Percentiles rank a stretch among this genome's conserved stretches.
Evolutionary conservation across 306 rosid genomes (phyloP).

Genomic region (Prunus armeniaca): DNA sequence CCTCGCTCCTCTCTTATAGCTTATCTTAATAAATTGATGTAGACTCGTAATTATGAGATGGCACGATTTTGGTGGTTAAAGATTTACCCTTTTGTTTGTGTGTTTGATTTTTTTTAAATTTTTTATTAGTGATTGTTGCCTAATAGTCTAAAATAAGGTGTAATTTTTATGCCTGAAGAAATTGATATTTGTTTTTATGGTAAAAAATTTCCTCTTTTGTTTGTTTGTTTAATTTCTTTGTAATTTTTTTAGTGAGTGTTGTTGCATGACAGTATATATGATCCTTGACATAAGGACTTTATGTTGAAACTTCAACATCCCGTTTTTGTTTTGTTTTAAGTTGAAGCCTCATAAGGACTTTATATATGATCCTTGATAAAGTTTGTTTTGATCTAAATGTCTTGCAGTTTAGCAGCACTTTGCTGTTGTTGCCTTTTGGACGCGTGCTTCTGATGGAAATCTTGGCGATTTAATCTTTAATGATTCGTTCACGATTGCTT

Average conservation of each 20-base stretch:
- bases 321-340: neutral
- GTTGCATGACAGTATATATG: no score
- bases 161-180: no score
- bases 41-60: neutral
- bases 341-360: neutral
- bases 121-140: neutral
- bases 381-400: neutral
- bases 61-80: neutral
- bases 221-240: no score
- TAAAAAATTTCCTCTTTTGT: no score
- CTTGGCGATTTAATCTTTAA: neutral
- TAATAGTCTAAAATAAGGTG: neutral
- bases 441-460: constrained; percentile 35
- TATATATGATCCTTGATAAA: neutral
- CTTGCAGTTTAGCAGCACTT: constrained; percentile 40
- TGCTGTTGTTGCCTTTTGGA: constrained; percentile 39
- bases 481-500: neutral
- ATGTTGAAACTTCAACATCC: no score
- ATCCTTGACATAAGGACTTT: no score
- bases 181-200: no score
- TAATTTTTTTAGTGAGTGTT: neutral
- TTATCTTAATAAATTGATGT: neutral
- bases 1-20: neutral
- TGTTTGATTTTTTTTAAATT: neutral
- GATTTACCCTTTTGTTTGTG: neutral